phyloP scores from a whole-genome alignment of 371 early-diverging fungal species.

The Actinomortierella ambigua region DNA sequence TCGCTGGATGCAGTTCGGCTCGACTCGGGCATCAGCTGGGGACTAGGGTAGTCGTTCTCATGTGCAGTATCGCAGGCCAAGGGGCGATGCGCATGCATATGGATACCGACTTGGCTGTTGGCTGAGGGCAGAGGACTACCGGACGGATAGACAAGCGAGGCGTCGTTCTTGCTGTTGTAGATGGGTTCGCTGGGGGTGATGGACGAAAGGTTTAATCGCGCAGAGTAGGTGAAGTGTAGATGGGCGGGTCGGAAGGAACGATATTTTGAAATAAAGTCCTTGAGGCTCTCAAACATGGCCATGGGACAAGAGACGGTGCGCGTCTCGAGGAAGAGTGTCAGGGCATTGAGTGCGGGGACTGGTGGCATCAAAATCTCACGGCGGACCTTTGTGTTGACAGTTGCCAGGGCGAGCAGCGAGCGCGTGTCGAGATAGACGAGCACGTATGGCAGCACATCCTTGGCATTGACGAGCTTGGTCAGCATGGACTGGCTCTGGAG shows the following conservation, averaged over 20 bases:
- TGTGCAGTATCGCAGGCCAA: conserved; percentile 14
- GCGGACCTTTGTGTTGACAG: conserved; percentile 17
- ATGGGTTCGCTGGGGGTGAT: conserved; percentile 29
- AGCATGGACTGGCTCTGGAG: conserved; percentile 19
- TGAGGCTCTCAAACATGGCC: conserved; percentile 40
- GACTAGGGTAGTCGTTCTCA: conserved; percentile 20
- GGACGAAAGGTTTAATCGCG: conserved; percentile 30
- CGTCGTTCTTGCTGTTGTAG: conserved; percentile 31
- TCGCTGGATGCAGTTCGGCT: too few species aligned
- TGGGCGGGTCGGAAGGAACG: conserved; percentile 35
- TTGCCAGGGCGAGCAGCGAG: conserved; percentile 23
- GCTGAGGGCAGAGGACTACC: conserved; percentile 19
- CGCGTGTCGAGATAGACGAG: conserved; percentile 24
- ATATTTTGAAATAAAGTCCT: conserved; percentile 43
- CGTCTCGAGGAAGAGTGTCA: conserved; percentile 22
- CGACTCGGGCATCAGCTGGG: not conserved
- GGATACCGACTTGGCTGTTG: not conserved
- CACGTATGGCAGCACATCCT: conserved; percentile 29
- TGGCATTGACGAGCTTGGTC: conserved; percentile 17
- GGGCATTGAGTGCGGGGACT: conserved; percentile 23
- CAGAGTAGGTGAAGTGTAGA: conserved; percentile 42
- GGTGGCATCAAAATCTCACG: conserved; percentile 38
- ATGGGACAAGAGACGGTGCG: conserved; percentile 36
- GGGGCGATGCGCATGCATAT: not conserved
- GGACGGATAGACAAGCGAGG: conserved; percentile 18